These are phyloP conservation scores for Candida verbasci DNA, from an alignment of 805 yeast genomes.

Conservation along the genomic window DNA sequence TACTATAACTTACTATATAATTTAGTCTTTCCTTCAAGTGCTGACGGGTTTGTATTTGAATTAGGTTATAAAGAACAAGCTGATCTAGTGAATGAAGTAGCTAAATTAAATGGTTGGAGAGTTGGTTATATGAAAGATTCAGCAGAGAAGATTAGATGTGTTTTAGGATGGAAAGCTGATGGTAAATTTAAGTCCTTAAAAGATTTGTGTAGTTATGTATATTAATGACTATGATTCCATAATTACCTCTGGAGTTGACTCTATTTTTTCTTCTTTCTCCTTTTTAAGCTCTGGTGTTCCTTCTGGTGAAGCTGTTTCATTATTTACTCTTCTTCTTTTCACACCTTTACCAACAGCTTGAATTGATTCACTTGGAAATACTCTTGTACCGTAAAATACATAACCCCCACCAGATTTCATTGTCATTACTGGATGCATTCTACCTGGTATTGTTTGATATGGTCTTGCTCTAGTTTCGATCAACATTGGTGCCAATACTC, in stretches of 20 bases:
- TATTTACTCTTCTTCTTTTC: slow-evolving; percentile 26
- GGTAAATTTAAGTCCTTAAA: slow-evolving; percentile 8
- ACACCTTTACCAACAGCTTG: slow-evolving; percentile 68
- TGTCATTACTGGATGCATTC: slow-evolving; percentile 94
- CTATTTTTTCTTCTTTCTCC: background rate
- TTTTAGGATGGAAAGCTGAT: slow-evolving; percentile 52
- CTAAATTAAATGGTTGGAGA: slow-evolving; percentile 40
- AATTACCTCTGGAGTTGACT: slow-evolving; percentile 1
- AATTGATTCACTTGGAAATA: slow-evolving; percentile 61
- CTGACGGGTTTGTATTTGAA: slow-evolving; percentile 70
- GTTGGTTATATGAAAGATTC: slow-evolving; percentile 48
- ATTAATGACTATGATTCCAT: background rate
- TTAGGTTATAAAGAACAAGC: slow-evolving; percentile 64
- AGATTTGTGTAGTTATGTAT: slow-evolving; percentile 8
- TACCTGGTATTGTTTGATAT: slow-evolving; percentile 90
- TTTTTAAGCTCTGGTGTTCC: slow-evolving; percentile 1
- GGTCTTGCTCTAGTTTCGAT: slow-evolving; percentile 78
- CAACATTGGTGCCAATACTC: slow-evolving; percentile 78
- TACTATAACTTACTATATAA: slow-evolving; percentile 51
- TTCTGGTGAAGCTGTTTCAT: slow-evolving; percentile 4
- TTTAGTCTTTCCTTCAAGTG: slow-evolving; percentile 37
- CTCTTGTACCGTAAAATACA: slow-evolving; percentile 72
- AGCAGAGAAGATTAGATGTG: slow-evolving; percentile 51
- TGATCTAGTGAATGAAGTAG: slow-evolving; percentile 25
- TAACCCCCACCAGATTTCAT: slow-evolving; percentile 91